phyloP scores from a whole-genome alignment of 345 rosid species.

The Sonneratia caseolaris region DNA sequence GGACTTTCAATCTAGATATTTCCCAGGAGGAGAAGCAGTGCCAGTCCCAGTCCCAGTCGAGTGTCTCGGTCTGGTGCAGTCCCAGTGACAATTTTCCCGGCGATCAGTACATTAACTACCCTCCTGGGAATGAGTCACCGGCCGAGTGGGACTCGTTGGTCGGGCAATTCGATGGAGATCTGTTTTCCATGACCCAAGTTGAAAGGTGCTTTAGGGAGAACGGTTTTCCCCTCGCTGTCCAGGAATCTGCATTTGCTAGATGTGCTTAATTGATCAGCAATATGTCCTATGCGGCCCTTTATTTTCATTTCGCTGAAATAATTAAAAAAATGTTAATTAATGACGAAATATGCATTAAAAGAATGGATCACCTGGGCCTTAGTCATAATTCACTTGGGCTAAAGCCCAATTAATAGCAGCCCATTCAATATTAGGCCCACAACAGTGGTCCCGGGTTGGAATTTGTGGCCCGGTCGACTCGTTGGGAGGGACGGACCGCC shows the following conservation, averaged over 20 bases:
- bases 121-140: slow-evolving; percentile 7
- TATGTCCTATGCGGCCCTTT: neutral
- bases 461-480: too few relatives aligned
- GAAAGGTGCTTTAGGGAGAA: slow-evolving; percentile 26
- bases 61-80: neutral
- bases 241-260: slow-evolving; percentile 22
- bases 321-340: too few relatives aligned
- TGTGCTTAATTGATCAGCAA: slow-evolving; percentile 4
- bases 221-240: slow-evolving; percentile 19
- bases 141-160: slow-evolving; percentile 4
- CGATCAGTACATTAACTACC: neutral
- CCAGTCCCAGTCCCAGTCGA: neutral
- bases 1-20: neutral
- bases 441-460: too few relatives aligned
- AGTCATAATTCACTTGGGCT: too few relatives aligned
- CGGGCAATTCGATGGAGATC: slow-evolving; percentile 12
- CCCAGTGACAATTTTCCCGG: neutral
- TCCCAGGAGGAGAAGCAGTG: neutral
- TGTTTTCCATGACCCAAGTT: slow-evolving; percentile 5
- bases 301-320: too few relatives aligned
- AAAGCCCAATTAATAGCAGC: too few relatives aligned
- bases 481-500: too few relatives aligned
- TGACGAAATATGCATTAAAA: too few relatives aligned
- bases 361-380: too few relatives aligned
- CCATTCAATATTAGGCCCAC: too few relatives aligned